Base-by-base conservation (phyloP, 306 rosid genomes). In the Styphnolobium japonicum region DNA sequence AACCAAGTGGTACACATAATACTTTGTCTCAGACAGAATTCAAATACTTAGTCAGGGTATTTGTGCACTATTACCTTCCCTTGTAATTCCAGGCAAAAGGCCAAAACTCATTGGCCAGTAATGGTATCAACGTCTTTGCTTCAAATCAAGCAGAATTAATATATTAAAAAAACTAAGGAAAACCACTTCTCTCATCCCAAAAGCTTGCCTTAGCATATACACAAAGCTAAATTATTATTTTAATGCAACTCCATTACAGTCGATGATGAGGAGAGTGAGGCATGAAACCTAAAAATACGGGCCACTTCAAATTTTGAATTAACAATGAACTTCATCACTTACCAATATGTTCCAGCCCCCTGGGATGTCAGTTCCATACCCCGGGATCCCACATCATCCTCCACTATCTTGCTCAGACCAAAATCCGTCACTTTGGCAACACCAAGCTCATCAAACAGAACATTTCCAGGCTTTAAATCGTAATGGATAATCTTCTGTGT, bases 331-430 rank as follows among this genome's bases (percentile, higher is more conserved):
- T 76, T 60, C 45, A 67, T 51, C 80, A 82, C 94, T 85, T 82
- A 96, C 99, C 99, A 96, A 85, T 96, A 96, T 74, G 98, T 96
- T 75, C 99, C 99, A 82, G 99, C 99, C 40, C 99, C 99, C 87
- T 96, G 99, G 25, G 99, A 96, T 58, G 99, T 96, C 71, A 96
- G 98, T 86, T 96, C 99, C 99, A 96, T 96, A 45, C 99, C 98
- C 93, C 91, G 98, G 68, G 98, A 96, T 87, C 99, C 99, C 65
- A 93, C 99, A 73, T 96, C 88, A 87, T 90, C 88, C 82, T 96
- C 99, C 81, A 96, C 98, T 68, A 96, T 93, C 90, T 96, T 96
- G 87, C 99, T 96, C 66, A 96, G 98, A 88, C 99, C 99, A 86
- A 96, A 96, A 84, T 96, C 99, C 31, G 99, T 96, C 68, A 96